Base-by-base conservation (phyloP, 495 filamentous ascomycete species). In the Polyplosphaeria fusca region DNA sequence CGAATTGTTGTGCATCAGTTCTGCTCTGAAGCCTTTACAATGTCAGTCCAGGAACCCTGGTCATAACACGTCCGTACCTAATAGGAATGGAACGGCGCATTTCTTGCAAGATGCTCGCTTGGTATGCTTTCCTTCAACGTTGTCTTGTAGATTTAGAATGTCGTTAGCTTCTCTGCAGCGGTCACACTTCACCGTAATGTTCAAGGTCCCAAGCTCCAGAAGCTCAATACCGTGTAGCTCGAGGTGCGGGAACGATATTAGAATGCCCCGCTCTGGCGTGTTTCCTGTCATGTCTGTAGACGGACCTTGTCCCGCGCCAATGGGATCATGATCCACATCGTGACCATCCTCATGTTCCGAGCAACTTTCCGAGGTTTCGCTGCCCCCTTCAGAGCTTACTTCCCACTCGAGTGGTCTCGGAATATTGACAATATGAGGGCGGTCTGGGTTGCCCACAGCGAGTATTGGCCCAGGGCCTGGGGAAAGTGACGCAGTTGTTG, bases 371-470 rank as follows among this genome's bases (percentile, higher is more conserved):
- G 51, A 50, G 44, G 32, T 49, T 25, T 66, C 55, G 16, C 43
- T 52, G 20, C 42, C 46, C 14, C 47, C 40, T 18, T 63, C 47
- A 20, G 28, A 14, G 41, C 47, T 61, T 1, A 76, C 63, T 5
- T 76, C 72, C 90, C 91, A 96, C 65, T 96, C 91, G 2, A 88
- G 86, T 1, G 91, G 91, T 4, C 89, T 78, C 13, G 88, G 84
- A 41, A 96, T 88, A 52, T 88, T 73, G 61, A 85, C 81, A 35
- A 95, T 70, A 67, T 95, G 90, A 9, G 76, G 74, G 32, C 74
- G 82, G 41, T 77, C 79, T 18, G 46, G 25, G 22, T 47, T 4
- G n/a, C n/a, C n/a, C n/a, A n/a, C n/a, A n/a, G n/a, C n/a, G n/a
- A n/a, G n/a, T n/a, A n/a, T n/a, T n/a, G n/a, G n/a, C n/a, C n/a